phyloP scores from a whole-genome alignment of 768 basidiomycete species.

The Boletellus ananiceps region DNA sequence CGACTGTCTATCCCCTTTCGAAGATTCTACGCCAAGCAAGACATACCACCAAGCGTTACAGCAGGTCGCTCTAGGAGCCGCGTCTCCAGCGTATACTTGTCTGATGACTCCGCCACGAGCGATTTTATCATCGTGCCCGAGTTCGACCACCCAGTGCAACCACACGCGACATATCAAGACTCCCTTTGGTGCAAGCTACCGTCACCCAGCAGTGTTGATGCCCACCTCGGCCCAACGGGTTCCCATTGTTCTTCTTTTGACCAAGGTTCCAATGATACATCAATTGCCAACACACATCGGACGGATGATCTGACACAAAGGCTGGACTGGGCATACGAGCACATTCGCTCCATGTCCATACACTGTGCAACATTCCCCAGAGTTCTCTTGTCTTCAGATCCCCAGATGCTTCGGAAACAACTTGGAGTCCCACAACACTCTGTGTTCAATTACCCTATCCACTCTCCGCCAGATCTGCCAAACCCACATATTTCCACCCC shows the following conservation, averaged over 20 bases:
- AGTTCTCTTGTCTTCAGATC: conserved; percentile 20
- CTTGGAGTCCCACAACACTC: conserved; percentile 30
- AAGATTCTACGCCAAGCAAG: conserved; percentile 9
- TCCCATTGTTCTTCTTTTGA: neutral
- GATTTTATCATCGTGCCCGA: conserved; percentile 23
- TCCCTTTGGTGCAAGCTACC: neutral
- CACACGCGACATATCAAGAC: neutral
- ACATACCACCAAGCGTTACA: neutral
- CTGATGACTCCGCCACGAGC: conserved; percentile 10
- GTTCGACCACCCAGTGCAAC: conserved; percentile 16
- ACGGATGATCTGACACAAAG: conserved; percentile 21
- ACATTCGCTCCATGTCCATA: conserved; percentile 26
- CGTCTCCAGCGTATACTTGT: conserved; percentile 22
- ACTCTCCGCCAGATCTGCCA: conserved; percentile 18
- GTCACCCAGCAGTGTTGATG: neutral
- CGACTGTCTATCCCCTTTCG: conserved; percentile 21
- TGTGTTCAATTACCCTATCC: conserved; percentile 19
- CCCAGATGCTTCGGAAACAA: conserved; percentile 25
- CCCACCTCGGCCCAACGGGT: neutral
- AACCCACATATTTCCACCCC: conserved; percentile 18
- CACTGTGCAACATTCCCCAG: conserved; percentile 6
- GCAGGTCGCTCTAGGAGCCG: conserved; percentile 5
- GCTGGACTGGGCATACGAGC: conserved; percentile 20
- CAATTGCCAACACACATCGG: neutral
- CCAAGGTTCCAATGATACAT: neutral